Percentiles rank a stretch among this genome's conserved stretches.
phyloP scores from a whole-genome alignment of 129 eudicot species.

The Erigeron canadensis region DNA sequence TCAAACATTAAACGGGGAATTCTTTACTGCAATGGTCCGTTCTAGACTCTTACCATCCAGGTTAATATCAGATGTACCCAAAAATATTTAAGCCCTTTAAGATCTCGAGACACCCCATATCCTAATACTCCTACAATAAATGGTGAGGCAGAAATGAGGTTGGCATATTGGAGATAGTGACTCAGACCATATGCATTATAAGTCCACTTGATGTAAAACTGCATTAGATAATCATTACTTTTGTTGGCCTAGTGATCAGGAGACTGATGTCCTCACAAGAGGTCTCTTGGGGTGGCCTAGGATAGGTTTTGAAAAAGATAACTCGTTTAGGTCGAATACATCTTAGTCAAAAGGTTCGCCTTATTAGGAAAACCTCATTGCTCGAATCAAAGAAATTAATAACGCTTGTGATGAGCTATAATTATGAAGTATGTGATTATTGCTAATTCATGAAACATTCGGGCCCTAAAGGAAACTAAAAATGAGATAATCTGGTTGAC shows the following conservation, averaged over 20 bases:
- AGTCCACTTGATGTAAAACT: background rate
- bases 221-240: conserved; percentile 5
- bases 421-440: background rate
- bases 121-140: background rate
- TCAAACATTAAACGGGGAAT: conserved; percentile 60
- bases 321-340: too few relatives aligned
- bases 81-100: conserved; percentile 26
- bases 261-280: too few relatives aligned
- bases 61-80: conserved; percentile 48
- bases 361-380: background rate
- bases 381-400: background rate
- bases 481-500: background rate
- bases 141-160: background rate
- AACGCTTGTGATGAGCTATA: background rate
- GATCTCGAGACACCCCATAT: conserved; percentile 21
- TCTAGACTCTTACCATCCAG: conserved; percentile 76
- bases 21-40: conserved; percentile 97
- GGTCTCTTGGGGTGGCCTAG: too few relatives aligned
- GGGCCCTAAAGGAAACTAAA: background rate
- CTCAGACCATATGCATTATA: background rate
- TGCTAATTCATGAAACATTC: background rate
- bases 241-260: too few relatives aligned
- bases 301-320: too few relatives aligned
- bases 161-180: conserved; percentile 2
- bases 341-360: too few relatives aligned